Conservation (phyloP, 2,329 filamentous ascomycete genomes). For the Xylaria sp. region DNA sequence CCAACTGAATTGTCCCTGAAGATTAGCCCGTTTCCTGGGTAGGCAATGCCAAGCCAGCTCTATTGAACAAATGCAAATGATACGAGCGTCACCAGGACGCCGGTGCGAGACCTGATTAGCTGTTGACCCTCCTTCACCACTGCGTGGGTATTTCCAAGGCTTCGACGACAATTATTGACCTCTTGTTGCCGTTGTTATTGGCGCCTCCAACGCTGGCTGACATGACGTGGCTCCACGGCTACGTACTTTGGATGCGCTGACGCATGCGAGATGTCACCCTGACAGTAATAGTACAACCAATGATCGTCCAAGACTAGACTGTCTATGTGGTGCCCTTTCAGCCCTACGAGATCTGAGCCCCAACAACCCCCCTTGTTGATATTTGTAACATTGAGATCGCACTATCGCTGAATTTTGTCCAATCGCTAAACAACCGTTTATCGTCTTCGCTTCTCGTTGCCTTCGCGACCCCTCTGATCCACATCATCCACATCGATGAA, state of each 20-base stretch:
- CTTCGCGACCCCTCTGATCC: slow-evolving; percentile 7
- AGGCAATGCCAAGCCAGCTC: slow-evolving; percentile 28
- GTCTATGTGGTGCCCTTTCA: slow-evolving; percentile 34
- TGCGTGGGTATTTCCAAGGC: slow-evolving; percentile 17
- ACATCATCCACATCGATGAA: slow-evolving; percentile 12
- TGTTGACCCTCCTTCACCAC: slow-evolving; percentile 16
- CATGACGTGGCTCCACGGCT: slow-evolving; percentile 33
- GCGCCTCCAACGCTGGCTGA: slow-evolving; percentile 28
- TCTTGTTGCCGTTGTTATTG: slow-evolving; percentile 24
- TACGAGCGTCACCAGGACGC: slow-evolving; percentile 29
- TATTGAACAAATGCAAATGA: slow-evolving; percentile 23
- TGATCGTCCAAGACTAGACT: slow-evolving; percentile 28
- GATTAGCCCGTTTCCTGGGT: slow-evolving; percentile 9
- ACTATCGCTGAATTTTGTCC: slow-evolving; percentile 24
- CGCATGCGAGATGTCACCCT: slow-evolving; percentile 31
- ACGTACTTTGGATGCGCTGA: slow-evolving; percentile 29
- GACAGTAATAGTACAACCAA: slow-evolving; percentile 28
- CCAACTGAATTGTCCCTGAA: slow-evolving; percentile 12
- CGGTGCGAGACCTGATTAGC: slow-evolving; percentile 27
- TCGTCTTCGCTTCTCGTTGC: slow-evolving; percentile 9
- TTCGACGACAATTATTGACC: slow-evolving; percentile 8
- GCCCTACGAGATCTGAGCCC: slow-evolving; percentile 39
- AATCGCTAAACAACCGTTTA: slow-evolving; percentile 7
- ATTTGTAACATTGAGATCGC: slow-evolving; percentile 34
- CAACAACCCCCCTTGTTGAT: slow-evolving; percentile 28